Evolutionary conservation across 2,329 filamentous ascomycete species (phyloP).

Genomic region (Didymella arachidicola): DNA sequence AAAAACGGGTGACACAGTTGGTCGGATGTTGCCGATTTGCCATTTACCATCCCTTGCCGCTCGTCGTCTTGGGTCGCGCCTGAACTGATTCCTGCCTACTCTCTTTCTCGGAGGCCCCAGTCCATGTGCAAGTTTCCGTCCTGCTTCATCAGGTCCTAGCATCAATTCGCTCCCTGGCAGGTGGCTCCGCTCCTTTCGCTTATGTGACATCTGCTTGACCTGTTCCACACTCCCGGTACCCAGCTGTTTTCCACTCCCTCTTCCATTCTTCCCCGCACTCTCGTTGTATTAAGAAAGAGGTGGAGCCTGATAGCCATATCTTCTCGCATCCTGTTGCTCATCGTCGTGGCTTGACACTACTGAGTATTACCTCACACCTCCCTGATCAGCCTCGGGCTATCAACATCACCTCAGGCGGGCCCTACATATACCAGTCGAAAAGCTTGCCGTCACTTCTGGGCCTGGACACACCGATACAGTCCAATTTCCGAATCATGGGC

Average conservation of each 20-base stretch:
- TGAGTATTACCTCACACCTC: slow-evolving; percentile 1
- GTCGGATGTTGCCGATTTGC: slow-evolving; percentile 33
- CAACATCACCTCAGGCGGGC: neutral
- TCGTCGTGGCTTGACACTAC: slow-evolving; percentile 15
- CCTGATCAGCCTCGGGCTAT: neutral
- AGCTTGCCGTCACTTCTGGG: neutral
- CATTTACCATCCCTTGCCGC: slow-evolving; percentile 45
- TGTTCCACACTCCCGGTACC: slow-evolving; percentile 34
- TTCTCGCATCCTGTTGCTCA: slow-evolving; percentile 9
- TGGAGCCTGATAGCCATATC: slow-evolving; percentile 35
- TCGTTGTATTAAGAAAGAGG: slow-evolving; percentile 37
- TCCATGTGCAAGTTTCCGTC: slow-evolving; percentile 33
- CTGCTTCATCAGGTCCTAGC: slow-evolving; percentile 34
- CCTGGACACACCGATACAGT: neutral
- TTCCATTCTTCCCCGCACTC: slow-evolving; percentile 32
- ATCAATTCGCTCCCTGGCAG: slow-evolving; percentile 29
- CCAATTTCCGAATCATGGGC: slow-evolving; percentile 35
- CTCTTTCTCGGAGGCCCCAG: slow-evolving; percentile 29
- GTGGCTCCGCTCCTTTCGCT: slow-evolving; percentile 36
- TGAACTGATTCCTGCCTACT: slow-evolving; percentile 39
- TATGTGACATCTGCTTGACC: slow-evolving; percentile 41
- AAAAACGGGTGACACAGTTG: slow-evolving; percentile 30
- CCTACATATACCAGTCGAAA: slow-evolving; percentile 1
- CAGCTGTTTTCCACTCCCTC: slow-evolving; percentile 30
- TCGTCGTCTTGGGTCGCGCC: slow-evolving; percentile 29